phyloP scores from a whole-genome alignment of 2,329 filamentous ascomycete genomes.

The Madurella mycetomatis region DNA sequence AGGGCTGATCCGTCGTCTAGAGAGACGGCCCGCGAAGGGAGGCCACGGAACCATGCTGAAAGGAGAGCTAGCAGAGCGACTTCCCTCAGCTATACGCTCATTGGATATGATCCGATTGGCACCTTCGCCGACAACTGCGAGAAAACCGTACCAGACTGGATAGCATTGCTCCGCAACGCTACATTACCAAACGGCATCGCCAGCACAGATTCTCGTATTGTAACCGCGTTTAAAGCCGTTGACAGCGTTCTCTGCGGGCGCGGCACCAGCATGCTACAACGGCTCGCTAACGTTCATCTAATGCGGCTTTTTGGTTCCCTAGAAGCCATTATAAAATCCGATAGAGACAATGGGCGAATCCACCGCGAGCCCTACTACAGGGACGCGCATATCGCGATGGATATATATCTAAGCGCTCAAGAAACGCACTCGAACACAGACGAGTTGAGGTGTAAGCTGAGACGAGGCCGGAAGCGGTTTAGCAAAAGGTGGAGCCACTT shows the following conservation, averaged over 20 bases:
- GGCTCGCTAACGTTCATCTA: not conserved
- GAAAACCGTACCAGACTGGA: not conserved
- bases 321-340: conserved; percentile 2
- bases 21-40: too few relatives aligned
- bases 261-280: not conserved
- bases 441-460: not conserved
- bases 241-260: not conserved
- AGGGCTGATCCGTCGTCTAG: too few relatives aligned
- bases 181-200: not conserved
- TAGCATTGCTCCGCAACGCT: not conserved
- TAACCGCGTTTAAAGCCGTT: conserved; percentile 1
- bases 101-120: not conserved
- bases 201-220: not conserved
- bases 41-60: too few relatives aligned
- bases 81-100: not conserved
- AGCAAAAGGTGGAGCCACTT: conserved; percentile 1
- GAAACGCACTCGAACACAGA: not conserved
- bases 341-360: not conserved
- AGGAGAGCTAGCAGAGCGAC: too few relatives aligned
- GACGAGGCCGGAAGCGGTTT: not conserved
- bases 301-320: conserved; percentile 1
- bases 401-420: conserved; percentile 3
- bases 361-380: not conserved
- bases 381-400: not conserved
- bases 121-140: not conserved